Evolutionary conservation across 1,139 yeast genomes (phyloP).

Genomic region (Kodamaea derodonti): DNA sequence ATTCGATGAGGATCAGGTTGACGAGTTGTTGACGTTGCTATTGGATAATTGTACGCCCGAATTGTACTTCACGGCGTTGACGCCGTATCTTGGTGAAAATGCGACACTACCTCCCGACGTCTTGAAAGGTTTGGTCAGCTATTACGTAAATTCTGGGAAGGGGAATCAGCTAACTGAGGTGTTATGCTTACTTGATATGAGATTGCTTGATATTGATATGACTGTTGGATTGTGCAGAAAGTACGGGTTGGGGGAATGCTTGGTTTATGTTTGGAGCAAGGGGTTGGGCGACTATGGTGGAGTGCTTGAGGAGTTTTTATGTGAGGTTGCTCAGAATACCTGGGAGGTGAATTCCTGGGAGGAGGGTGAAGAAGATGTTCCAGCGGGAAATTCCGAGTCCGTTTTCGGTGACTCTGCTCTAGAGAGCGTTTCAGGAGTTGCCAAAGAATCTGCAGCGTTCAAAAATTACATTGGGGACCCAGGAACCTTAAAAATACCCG

Average conservation of each 20-base stretch:
- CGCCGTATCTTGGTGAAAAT: constrained; percentile 49
- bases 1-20: constrained; percentile 13
- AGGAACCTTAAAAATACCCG: constrained; percentile 10
- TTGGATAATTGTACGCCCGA: constrained; percentile 44
- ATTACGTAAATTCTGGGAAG: constrained; percentile 36
- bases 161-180: constrained; percentile 58
- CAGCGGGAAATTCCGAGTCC: constrained; percentile 3
- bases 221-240: constrained; percentile 57
- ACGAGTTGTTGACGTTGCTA: constrained; percentile 47
- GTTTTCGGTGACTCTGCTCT: neutral
- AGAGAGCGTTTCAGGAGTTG: neutral
- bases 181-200: constrained; percentile 60
- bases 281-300: constrained; percentile 62
- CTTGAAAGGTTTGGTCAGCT: constrained; percentile 54
- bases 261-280: constrained; percentile 64
- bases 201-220: constrained; percentile 69
- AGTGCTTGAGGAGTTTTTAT: constrained; percentile 60
- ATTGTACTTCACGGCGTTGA: constrained; percentile 49
- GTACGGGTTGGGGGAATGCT: constrained; percentile 54
- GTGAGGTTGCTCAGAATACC: constrained; percentile 13
- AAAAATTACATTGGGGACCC: too few species aligned
- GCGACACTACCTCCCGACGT: constrained; percentile 56
- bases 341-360: neutral
- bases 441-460: too few species aligned
- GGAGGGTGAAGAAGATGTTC: neutral